These are phyloP conservation scores for Lipomyces yamadae DNA, from an alignment of 805 yeast species.

Conservation along the genomic window DNA sequence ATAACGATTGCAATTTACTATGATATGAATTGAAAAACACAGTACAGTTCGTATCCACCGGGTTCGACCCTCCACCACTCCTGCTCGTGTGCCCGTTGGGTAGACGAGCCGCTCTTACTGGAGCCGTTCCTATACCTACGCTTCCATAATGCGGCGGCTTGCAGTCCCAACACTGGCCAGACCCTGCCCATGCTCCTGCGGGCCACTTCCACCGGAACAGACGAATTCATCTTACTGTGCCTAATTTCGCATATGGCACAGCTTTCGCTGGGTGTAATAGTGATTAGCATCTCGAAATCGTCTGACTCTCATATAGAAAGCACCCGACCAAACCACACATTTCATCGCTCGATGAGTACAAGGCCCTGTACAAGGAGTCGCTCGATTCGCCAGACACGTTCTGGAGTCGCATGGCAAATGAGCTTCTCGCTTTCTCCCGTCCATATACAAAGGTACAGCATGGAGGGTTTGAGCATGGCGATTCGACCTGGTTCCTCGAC, in stretches of 20 bases:
- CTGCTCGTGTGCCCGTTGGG: background rate
- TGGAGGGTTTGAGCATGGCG: slow-evolving; percentile 75
- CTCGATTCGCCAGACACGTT: slow-evolving; percentile 78
- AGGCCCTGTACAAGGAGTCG: slow-evolving; percentile 70
- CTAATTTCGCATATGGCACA: background rate
- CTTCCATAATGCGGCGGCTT: background rate
- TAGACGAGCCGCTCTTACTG: background rate
- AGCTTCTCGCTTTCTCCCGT: slow-evolving; percentile 77
- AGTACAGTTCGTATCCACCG: background rate
- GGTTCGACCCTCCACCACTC: background rate
- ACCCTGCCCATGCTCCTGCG: too few relatives aligned
- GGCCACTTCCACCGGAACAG: background rate
- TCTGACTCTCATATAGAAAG: slow-evolving; percentile 22
- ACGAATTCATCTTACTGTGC: background rate
- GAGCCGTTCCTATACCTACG: background rate
- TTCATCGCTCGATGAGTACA: slow-evolving; percentile 68
- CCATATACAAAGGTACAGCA: slow-evolving; percentile 67
- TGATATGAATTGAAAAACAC: background rate
- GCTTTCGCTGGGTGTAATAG: background rate
- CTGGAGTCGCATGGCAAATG: slow-evolving; percentile 76
- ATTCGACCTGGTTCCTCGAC: slow-evolving; percentile 89
- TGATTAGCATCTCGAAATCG: background rate
- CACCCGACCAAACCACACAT: slow-evolving; percentile 65
- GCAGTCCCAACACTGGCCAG: background rate
- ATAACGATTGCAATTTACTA: background rate